A percentile compares a stretch with the other conserved stretches of the same genome.
phyloP scores from a whole-genome alignment of 192 early-diverging fungal genomes.

The Coemansia sp. region DNA sequence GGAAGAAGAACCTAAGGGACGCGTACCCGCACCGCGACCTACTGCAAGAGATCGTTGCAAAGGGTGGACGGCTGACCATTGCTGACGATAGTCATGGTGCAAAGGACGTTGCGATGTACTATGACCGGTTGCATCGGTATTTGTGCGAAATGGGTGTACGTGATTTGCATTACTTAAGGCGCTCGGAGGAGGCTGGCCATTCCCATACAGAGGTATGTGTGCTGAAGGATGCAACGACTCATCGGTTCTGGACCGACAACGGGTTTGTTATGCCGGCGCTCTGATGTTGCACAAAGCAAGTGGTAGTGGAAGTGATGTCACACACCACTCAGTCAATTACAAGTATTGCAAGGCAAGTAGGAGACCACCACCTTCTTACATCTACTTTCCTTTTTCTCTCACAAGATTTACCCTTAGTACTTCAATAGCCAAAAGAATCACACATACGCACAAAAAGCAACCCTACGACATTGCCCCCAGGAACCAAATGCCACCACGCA shows the following conservation, averaged over 20 bases:
- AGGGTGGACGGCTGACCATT: conserved; percentile 76
- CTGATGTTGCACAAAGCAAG: neutral
- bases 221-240: conserved; percentile 23
- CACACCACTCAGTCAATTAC: too few relatives aligned
- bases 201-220: conserved; percentile 6
- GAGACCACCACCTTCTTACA: too few relatives aligned
- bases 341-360: too few relatives aligned
- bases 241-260: conserved; percentile 41
- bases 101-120: conserved; percentile 82
- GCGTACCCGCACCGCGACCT: conserved; percentile 91
- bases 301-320: too few relatives aligned
- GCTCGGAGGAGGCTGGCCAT: neutral
- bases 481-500: too few relatives aligned
- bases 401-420: too few relatives aligned
- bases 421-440: too few relatives aligned
- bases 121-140: conserved; percentile 71
- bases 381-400: too few relatives aligned
- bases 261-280: conserved; percentile 1
- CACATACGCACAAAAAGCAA: too few relatives aligned
- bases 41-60: conserved; percentile 63
- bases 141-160: conserved; percentile 64
- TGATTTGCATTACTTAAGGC: conserved; percentile 52
- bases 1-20: conserved; percentile 81
- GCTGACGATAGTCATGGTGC: conserved; percentile 96
- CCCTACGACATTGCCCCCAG: too few relatives aligned